A percentile compares a stretch with the other conserved stretches of the same genome.
Evolutionary conservation across 352 stramenopile genomes (phyloP).

Genomic region (Globisporangium rhizosaccharum): DNA sequence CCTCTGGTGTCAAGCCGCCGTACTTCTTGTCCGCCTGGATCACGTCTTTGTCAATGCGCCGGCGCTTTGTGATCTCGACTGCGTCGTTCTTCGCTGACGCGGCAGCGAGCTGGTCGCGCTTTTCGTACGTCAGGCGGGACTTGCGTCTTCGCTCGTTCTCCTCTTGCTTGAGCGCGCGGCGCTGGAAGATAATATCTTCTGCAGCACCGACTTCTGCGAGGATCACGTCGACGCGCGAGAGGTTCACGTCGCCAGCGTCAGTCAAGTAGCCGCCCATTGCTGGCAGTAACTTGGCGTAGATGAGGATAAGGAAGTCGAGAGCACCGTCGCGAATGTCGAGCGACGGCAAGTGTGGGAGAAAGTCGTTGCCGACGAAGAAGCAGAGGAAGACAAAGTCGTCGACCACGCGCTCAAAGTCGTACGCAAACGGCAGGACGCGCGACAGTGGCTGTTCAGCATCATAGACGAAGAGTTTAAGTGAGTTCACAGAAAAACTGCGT

Average conservation of each 20-base stretch:
- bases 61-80: conserved; percentile 78
- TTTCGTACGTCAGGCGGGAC: conserved; percentile 55
- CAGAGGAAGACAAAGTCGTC: conserved; percentile 99
- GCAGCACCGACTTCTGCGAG: conserved; percentile 94
- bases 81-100: conserved; percentile 57
- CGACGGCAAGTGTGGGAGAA: conserved; percentile 96
- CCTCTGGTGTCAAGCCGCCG: conserved; percentile 46
- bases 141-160: conserved; percentile 72
- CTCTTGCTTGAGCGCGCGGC: conserved; percentile 77
- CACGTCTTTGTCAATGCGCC: conserved; percentile 53
- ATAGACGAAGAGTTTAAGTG: background rate
- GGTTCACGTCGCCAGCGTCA: conserved; percentile 91
- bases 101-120: conserved; percentile 66
- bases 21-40: conserved; percentile 72
- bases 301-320: conserved; percentile 96
- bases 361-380: conserved; percentile 99
- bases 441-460: conserved; percentile 34
- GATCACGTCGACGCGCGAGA: conserved; percentile 95
- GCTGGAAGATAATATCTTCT: conserved; percentile 95
- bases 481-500: background rate
- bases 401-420: conserved; percentile 97
- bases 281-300: conserved; percentile 90
- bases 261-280: conserved; percentile 94
- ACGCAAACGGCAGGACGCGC: conserved; percentile 86
- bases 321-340: conserved; percentile 98